These are phyloP conservation scores for Cadophora malorum DNA, from an alignment of 2,329 filamentous ascomycete genomes.

Conservation along the genomic window DNA sequence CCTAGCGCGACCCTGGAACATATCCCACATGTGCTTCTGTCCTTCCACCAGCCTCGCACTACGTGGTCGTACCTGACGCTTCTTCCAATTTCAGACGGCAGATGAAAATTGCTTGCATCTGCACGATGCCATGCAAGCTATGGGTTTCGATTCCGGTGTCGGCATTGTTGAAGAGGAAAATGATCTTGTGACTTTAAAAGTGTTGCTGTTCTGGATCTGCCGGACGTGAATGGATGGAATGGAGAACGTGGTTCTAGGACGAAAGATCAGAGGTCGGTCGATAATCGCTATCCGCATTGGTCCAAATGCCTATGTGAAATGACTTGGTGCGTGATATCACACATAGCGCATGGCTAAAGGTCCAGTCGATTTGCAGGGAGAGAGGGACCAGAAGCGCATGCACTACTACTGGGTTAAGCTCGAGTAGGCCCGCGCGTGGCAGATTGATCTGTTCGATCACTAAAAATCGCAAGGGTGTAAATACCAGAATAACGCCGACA, in stretches of 20 bases:
- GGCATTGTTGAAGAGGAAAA: conserved; percentile 1
- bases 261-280: not conserved
- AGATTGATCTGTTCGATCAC: too few relatives aligned
- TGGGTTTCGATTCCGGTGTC: not conserved
- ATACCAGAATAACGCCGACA: too few relatives aligned
- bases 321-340: not conserved
- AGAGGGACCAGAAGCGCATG: too few relatives aligned
- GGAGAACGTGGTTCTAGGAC: not conserved
- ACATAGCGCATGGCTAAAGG: not conserved
- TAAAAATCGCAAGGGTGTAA: too few relatives aligned
- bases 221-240: not conserved
- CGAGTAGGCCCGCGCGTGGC: too few relatives aligned
- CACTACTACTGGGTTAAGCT: too few relatives aligned
- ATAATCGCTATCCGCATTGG: not conserved
- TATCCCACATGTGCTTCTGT: not conserved
- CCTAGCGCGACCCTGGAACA: not conserved
- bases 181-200: not conserved
- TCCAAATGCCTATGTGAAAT: not conserved
- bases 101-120: not conserved
- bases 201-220: not conserved
- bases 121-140: conserved; percentile 9
- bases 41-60: conserved; percentile 9
- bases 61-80: conserved; percentile 12
- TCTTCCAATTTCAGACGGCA: not conserved
- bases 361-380: too few relatives aligned